Evolutionary conservation across 208 protist genomes (phyloP).

Genomic region (Leishmania tropica): DNA sequence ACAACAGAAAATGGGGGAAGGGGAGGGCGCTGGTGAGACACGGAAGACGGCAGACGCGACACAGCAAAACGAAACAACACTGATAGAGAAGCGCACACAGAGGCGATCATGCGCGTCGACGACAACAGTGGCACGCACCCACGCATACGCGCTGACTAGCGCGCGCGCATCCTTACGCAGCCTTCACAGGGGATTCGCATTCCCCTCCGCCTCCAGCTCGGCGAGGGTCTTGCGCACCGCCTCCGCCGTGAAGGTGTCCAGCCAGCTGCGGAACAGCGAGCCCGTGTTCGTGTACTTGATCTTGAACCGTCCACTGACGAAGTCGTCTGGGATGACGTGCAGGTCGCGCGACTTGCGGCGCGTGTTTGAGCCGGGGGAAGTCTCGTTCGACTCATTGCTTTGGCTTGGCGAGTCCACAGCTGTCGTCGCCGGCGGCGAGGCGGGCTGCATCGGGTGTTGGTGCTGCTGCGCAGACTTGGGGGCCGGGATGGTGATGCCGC

Average conservation of each 20-base stretch:
- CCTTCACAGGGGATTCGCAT: conserved; percentile 4
- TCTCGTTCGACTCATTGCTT: conserved; percentile 3
- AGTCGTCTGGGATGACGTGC: conserved; percentile 51
- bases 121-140: background rate
- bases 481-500: conserved; percentile 31
- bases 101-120: background rate
- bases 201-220: conserved; percentile 23
- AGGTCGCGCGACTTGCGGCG: conserved; percentile 13
- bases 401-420: background rate
- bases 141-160: background rate
- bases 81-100: background rate
- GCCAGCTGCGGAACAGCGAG: conserved; percentile 44
- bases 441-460: background rate
- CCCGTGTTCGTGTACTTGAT: conserved; percentile 41
- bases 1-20: background rate
- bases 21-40: background rate
- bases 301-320: conserved; percentile 42
- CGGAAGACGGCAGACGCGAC: background rate
- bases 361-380: background rate
- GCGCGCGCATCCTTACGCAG: background rate
- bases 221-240: conserved; percentile 34
- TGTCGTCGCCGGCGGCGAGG: background rate
- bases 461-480: conserved; percentile 36
- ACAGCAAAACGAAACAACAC: background rate
- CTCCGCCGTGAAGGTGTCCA: conserved; percentile 36